Percentiles rank a stretch among this genome's conserved stretches.
phyloP scores from a whole-genome alignment of 805 yeast genomes.

The Candida adriatica region DNA sequence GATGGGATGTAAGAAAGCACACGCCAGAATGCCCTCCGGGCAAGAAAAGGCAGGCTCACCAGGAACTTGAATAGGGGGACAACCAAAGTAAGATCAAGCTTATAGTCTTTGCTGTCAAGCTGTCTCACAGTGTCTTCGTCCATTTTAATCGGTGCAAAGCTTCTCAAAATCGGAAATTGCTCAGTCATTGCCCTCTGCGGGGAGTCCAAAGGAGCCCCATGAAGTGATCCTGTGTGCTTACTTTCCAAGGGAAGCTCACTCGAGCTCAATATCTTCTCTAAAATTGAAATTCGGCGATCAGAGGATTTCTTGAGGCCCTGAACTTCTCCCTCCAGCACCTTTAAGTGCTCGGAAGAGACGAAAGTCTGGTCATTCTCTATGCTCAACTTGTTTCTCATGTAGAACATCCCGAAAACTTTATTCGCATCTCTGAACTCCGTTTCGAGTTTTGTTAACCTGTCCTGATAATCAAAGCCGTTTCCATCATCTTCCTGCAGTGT shows the following conservation, averaged over 20 bases:
- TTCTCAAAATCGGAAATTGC: constrained; percentile 1
- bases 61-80: constrained; percentile 4
- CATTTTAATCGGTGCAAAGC: not conserved
- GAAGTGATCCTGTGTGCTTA: constrained; percentile 3
- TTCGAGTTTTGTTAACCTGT: constrained; percentile 1
- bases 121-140: constrained; percentile 8
- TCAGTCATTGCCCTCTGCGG: constrained; percentile 3
- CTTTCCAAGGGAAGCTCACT: not conserved
- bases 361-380: constrained; percentile 11
- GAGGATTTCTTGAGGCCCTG: constrained; percentile 10
- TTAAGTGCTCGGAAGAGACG: constrained; percentile 14
- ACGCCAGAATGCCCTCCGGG: constrained; percentile 10
- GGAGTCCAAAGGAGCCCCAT: constrained; percentile 6
- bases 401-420: constrained; percentile 9
- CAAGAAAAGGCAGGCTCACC: constrained; percentile 6
- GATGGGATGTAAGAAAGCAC: constrained; percentile 11
- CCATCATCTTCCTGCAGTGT: not conserved
- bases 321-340: constrained; percentile 17
- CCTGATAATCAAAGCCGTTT: not conserved
- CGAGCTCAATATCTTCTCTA: constrained; percentile 6
- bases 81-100: constrained; percentile 4
- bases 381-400: constrained; percentile 10
- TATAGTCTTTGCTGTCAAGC: constrained; percentile 3
- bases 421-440: constrained; percentile 2
- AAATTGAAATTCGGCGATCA: constrained; percentile 2